Percentiles rank a stretch among this genome's conserved stretches.
These are phyloP conservation scores for Globisporangium echinulatum DNA, from an alignment of 352 stramenopile species.

Conservation along the genomic window DNA sequence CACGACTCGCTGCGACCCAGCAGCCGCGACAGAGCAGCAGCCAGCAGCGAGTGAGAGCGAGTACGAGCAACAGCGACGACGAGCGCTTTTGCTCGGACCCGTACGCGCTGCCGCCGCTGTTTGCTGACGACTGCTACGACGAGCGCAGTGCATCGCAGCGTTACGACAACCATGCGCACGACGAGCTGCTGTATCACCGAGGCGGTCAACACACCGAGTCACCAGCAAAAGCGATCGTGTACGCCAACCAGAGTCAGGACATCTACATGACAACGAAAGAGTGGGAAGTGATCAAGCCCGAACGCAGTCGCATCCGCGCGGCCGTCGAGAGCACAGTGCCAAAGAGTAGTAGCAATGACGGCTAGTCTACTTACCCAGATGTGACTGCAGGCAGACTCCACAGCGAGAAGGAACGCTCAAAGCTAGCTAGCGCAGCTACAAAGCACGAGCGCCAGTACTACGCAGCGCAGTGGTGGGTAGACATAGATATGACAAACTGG, in stretches of 20 bases:
- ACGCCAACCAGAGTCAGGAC: slow-evolving; percentile 38
- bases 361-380: too few species aligned
- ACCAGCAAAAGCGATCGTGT: slow-evolving; percentile 53
- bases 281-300: slow-evolving; percentile 58
- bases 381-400: background rate
- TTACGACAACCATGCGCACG: slow-evolving; percentile 11
- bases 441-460: background rate
- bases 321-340: slow-evolving; percentile 34
- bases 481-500: too few species aligned
- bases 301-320: slow-evolving; percentile 44
- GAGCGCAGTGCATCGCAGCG: slow-evolving; percentile 1
- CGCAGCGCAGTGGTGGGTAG: too few species aligned
- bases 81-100: slow-evolving; percentile 44
- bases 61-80: slow-evolving; percentile 1
- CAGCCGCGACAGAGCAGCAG: background rate
- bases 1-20: background rate
- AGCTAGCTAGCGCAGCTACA: background rate
- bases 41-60: background rate
- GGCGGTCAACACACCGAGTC: slow-evolving; percentile 19
- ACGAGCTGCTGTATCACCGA: slow-evolving; percentile 9
- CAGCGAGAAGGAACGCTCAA: background rate
- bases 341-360: background rate
- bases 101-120: slow-evolving; percentile 62
- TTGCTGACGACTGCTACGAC: slow-evolving; percentile 38
- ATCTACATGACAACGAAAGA: slow-evolving; percentile 62